Evolutionary conservation across 2,329 filamentous ascomycete genomes (phyloP), one percentile per base, ranked within the genome.

Genomic region (Exophiala lecanii-corni): DNA sequence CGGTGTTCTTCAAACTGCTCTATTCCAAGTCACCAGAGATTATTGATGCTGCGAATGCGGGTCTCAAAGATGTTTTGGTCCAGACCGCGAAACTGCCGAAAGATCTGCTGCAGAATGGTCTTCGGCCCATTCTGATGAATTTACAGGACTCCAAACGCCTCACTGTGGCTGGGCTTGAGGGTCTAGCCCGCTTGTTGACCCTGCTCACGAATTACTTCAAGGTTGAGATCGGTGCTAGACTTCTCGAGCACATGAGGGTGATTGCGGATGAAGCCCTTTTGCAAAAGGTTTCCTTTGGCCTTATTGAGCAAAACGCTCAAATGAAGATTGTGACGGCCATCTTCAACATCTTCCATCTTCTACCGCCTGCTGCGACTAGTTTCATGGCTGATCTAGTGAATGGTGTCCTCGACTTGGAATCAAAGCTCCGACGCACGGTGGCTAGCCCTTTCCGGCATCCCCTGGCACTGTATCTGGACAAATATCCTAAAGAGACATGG

Each of bases 171-270:
- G 89, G 89, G 2, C 72, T 99, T 3, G 89, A 97, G 61, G 94
- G 94, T 18, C 71, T 99, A 21, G 89, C 89, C 13, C 81, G 91
- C 28, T 74, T 99, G 2, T 68, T 99, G 47, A 91, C 92, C 51
- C 74, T 99, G 2, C 72, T 99, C 13, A 98, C 91, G 0, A 97
- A 92, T 47, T 98, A 98, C 63, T 99, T 99, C 68, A 99, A 98
- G 66, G 89, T 97, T 1, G 92, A 98, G 62, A 98, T 99, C 41
- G 94, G 92, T 5, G 79, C 87, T 16, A 80, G 92, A 17, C 69
- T 99, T n/a, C 73, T 99, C 7, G 91, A 97, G 52, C 92, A 98
- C 57, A 84, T 96, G 66, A 91, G 91, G 60, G 79, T 83, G 9
- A 89, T 98, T 51, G 89, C 91, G 1, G 89, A 96, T 45, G 78